Percentiles rank a stretch among this genome's conserved stretches.
phyloP scores from a whole-genome alignment of 2,329 filamentous ascomycete genomes.

The Colletotrichum scovillei region DNA sequence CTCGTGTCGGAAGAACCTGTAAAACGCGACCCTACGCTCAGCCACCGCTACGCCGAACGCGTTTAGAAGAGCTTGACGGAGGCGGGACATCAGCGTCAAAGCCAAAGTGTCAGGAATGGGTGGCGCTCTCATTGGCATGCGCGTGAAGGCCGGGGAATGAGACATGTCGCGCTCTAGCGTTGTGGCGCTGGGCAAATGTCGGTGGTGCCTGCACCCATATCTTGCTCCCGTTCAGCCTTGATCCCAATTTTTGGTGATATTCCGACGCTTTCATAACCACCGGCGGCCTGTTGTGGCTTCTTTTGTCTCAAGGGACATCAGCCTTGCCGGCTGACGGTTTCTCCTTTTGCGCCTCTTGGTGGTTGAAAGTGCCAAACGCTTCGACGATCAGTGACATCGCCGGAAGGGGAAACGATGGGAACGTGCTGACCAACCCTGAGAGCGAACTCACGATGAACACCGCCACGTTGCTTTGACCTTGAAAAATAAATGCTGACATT shows the following conservation, averaged over 20 bases:
- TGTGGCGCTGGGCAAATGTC: not conserved
- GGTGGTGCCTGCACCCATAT: not conserved
- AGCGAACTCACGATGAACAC: conserved; percentile 9
- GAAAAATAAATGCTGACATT: not conserved
- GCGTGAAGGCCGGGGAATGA: not conserved
- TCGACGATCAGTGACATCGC: not conserved
- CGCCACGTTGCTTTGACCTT: conserved; percentile 1
- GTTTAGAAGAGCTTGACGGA: not conserved
- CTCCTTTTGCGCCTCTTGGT: not conserved
- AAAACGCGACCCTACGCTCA: conserved; percentile 9
- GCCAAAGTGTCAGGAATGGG: not conserved
- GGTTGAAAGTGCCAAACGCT: not conserved
- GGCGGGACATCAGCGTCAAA: conserved; percentile 8
- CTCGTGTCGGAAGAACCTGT: not conserved
- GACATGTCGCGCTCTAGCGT: conserved; percentile 1
- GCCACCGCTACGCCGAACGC: conserved; percentile 23
- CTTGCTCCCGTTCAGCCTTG: no score
- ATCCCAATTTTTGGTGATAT: no score
- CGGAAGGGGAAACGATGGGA: not conserved
- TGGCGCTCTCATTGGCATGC: conserved; percentile 3
- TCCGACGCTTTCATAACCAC: not conserved
- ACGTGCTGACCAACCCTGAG: not conserved
- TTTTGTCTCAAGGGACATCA: not conserved
- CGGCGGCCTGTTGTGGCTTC: not conserved
- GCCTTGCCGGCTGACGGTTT: not conserved